These are phyloP conservation scores for Zymoseptoria ardabiliae DNA, from an alignment of 2,329 filamentous ascomycete genomes.

Conservation along the genomic window DNA sequence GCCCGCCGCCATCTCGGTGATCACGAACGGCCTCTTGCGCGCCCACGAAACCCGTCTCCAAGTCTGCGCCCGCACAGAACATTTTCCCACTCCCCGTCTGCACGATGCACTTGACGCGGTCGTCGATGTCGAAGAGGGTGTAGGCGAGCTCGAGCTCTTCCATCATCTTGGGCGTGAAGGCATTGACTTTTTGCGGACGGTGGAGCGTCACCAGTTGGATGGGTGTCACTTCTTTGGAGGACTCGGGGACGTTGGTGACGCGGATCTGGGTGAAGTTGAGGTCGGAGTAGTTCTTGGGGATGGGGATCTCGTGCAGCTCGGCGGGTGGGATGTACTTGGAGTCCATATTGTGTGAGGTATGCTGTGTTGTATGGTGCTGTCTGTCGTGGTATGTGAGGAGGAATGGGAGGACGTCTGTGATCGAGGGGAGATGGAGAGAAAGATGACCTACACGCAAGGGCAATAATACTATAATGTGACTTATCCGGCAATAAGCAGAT, in stretches of 20 bases:
- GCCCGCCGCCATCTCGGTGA: slow-evolving; percentile 47
- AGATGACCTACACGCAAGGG: slow-evolving; percentile 1
- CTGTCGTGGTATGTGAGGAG: background rate
- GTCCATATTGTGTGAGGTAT: slow-evolving; percentile 4
- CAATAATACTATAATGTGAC: background rate
- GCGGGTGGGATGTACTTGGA: slow-evolving; percentile 15
- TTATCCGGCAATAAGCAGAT: slow-evolving; percentile 1
- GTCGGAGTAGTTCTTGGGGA: slow-evolving; percentile 30
- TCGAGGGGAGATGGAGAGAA: background rate
- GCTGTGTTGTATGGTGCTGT: background rate
- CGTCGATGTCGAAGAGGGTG: slow-evolving; percentile 46
- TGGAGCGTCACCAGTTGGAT: slow-evolving; percentile 58
- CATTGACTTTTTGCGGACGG: slow-evolving; percentile 60
- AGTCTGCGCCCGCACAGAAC: slow-evolving; percentile 51
- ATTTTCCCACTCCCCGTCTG: slow-evolving; percentile 46
- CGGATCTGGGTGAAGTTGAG: slow-evolving; percentile 36
- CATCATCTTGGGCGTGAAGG: slow-evolving; percentile 60
- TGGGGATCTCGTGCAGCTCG: slow-evolving; percentile 12
- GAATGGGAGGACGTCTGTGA: background rate
- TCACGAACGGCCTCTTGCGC: slow-evolving; percentile 38
- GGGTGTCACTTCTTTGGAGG: slow-evolving; percentile 50
- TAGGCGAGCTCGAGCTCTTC: slow-evolving; percentile 51
- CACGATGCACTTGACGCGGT: slow-evolving; percentile 48
- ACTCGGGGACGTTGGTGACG: slow-evolving; percentile 34
- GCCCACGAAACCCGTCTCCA: slow-evolving; percentile 45